A percentile compares a stretch with the other conserved stretches of the same genome.
These are phyloP conservation scores for Arthrobotrys sphaeroides DNA, from an alignment of 2,329 filamentous ascomycete species.

Conservation along the genomic window DNA sequence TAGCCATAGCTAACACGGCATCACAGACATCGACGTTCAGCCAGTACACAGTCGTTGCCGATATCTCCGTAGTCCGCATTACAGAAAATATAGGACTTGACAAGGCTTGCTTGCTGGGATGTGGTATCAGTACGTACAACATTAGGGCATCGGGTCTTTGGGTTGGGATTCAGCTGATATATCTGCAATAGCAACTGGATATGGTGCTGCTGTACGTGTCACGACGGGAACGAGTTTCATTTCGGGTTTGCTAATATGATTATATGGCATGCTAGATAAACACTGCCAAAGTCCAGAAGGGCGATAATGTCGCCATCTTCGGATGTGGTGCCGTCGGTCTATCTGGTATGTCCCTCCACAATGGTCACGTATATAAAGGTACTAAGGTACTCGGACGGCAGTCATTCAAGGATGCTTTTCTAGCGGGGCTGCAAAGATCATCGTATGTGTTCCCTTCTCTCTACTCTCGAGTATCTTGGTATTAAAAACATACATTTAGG, in stretches of 20 bases:
- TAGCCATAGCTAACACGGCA: background rate
- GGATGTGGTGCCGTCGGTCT: conserved; percentile 96
- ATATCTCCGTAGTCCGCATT: conserved; percentile 96
- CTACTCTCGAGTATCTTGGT: background rate
- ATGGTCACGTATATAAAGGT: background rate
- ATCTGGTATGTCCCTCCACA: conserved; percentile 62
- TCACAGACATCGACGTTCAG: conserved; percentile 86
- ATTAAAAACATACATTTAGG: conserved; percentile 16
- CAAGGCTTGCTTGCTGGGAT: conserved; percentile 92
- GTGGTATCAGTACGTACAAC: conserved; percentile 76
- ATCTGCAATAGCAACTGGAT: conserved; percentile 74
- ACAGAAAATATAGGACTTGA: conserved; percentile 92
- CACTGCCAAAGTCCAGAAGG: conserved; percentile 90
- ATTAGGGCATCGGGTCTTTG: background rate
- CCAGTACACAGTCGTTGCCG: conserved; percentile 97
- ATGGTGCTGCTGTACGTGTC: conserved; percentile 79
- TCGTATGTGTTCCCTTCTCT: conserved; percentile 68
- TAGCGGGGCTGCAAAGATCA: conserved; percentile 81
- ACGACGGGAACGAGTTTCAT: background rate
- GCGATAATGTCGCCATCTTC: conserved; percentile 89
- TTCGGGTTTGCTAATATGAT: background rate
- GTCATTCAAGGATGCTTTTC: conserved; percentile 93
- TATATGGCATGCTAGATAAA: conserved; percentile 64
- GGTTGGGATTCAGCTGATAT: background rate
- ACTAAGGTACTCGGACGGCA: background rate